These are phyloP conservation scores for Aspergillus candidus DNA, from an alignment of 2,329 filamentous ascomycete species.

Conservation along the genomic window DNA sequence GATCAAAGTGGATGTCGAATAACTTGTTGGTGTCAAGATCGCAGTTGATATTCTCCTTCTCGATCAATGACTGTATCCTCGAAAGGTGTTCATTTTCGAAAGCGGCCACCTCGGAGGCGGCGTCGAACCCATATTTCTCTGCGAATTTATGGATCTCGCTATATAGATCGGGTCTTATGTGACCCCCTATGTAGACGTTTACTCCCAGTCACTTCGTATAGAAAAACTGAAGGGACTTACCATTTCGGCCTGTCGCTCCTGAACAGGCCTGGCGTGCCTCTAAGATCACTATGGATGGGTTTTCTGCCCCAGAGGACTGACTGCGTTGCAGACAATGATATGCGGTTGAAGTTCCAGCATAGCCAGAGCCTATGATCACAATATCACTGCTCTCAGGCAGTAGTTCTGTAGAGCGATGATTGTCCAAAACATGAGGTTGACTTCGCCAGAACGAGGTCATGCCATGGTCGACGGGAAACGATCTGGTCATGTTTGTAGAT, in stretches of 20 bases:
- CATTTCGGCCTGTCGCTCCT: conserved; percentile 43
- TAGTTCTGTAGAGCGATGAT: conserved; percentile 32
- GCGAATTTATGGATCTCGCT: conserved; percentile 29
- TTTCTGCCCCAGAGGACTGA: conserved; percentile 10
- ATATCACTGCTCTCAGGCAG: conserved; percentile 41
- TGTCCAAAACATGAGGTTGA: conserved; percentile 34
- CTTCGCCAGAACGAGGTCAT: conserved; percentile 36
- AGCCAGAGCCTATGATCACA: conserved; percentile 45
- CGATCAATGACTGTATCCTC: conserved; percentile 35
- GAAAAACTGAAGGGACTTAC: conserved; percentile 13
- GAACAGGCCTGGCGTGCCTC: conserved; percentile 40
- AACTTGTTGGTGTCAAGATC: conserved; percentile 37
- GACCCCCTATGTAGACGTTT: conserved; percentile 26
- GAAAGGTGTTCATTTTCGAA: conserved; percentile 39
- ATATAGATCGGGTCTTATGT: conserved; percentile 41
- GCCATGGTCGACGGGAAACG: not conserved
- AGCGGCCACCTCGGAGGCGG: conserved; percentile 32
- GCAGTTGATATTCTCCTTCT: conserved; percentile 39
- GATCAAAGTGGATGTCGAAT: conserved; percentile 34
- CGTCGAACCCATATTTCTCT: conserved; percentile 28
- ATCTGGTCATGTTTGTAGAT: not conserved
- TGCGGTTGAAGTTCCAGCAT: conserved; percentile 40
- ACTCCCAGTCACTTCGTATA: not conserved
- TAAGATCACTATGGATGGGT: conserved; percentile 33
- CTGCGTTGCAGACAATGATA: conserved; percentile 37